Evolutionary conservation across 1,284 basidiomycete species (phyloP).

Genomic region (Papiliotrema terrestris): DNA sequence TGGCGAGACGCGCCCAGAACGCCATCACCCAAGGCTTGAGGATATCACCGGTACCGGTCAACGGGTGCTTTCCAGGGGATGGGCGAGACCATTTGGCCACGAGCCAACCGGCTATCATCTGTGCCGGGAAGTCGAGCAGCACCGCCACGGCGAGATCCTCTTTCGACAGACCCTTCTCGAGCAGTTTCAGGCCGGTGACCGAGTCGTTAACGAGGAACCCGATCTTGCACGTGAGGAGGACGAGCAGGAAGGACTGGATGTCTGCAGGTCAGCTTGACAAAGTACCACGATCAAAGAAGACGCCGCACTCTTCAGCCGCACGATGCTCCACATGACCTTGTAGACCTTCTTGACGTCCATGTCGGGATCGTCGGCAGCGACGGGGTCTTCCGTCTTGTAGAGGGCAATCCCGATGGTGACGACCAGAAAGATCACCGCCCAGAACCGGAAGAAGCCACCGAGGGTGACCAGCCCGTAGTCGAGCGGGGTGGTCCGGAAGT

Average conservation of each 20-base stretch:
- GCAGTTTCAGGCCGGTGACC: conserved; percentile 86
- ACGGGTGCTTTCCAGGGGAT: conserved; percentile 20
- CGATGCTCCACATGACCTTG: conserved; percentile 89
- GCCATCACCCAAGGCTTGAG: conserved; percentile 85
- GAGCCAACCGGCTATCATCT: conserved; percentile 93
- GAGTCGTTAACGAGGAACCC: conserved; percentile 96
- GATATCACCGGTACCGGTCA: conserved; percentile 47
- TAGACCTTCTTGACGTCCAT: conserved; percentile 91
- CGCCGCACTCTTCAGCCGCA: conserved; percentile 76
- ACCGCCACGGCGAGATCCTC: conserved; percentile 95
- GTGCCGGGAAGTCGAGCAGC: conserved; percentile 96
- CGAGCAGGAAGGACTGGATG: conserved; percentile 79
- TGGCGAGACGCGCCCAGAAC: conserved; percentile 83
- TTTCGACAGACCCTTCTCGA: conserved; percentile 92
- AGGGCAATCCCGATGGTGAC: conserved; percentile 85
- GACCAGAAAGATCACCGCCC: conserved; percentile 71
- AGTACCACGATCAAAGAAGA: too few relatives aligned
- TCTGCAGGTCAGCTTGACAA: conserved; percentile 56
- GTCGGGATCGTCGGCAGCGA: conserved; percentile 67
- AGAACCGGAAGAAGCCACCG: conserved; percentile 80
- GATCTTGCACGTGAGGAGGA: conserved; percentile 91
- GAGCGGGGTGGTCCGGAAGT: conserved; percentile 57
- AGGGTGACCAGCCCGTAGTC: conserved; percentile 79
- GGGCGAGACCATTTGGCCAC: conserved; percentile 82
- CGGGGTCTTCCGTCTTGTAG: conserved; percentile 86